phyloP scores from a whole-genome alignment of 257 asterid species.

The Penstemon davidsonii region DNA sequence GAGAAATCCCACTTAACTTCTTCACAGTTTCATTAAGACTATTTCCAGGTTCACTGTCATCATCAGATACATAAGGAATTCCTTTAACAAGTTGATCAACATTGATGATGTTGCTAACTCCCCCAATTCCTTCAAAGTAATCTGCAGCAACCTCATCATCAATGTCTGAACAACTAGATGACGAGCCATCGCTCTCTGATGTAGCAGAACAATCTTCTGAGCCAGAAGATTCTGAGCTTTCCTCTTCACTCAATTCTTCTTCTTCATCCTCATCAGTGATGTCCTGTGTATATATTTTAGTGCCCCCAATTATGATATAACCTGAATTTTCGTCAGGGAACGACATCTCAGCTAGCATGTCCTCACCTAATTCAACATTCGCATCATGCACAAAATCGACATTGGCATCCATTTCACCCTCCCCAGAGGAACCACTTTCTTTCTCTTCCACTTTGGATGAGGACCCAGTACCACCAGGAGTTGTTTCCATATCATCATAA shows the following conservation, averaged over 20 bases:
- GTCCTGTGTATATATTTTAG: constrained; percentile 77
- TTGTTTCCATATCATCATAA: constrained; percentile 47
- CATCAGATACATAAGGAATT: constrained; percentile 39
- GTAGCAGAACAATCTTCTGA: constrained; percentile 52
- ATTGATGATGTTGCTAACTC: constrained; percentile 43
- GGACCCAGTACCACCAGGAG: constrained; percentile 42
- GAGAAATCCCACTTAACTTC: constrained; percentile 77
- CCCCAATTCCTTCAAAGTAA: constrained; percentile 84
- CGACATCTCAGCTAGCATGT: constrained; percentile 37
- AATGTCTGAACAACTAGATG: constrained; percentile 67
- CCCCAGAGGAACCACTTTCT: constrained; percentile 49
- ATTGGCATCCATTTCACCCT: constrained; percentile 39
- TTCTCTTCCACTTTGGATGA: constrained; percentile 48
- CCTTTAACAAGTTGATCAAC: constrained; percentile 57
- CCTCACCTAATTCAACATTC: constrained; percentile 37
- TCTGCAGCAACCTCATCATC: constrained; percentile 90
- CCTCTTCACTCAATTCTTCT: constrained; percentile 49
- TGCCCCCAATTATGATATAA: constrained; percentile 71
- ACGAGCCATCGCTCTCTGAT: constrained; percentile 50
- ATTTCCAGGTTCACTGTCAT: constrained; percentile 36
- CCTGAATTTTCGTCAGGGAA: constrained; percentile 56
- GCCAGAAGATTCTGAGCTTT: constrained; percentile 49
- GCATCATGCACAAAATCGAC: constrained; percentile 23
- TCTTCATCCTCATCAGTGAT: constrained; percentile 55
- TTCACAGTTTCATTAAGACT: constrained; percentile 48